Evolutionary conservation across 345 rosid species (phyloP), one percentile per base, ranked within the genome.

Genomic region (Combretum micranthum): DNA sequence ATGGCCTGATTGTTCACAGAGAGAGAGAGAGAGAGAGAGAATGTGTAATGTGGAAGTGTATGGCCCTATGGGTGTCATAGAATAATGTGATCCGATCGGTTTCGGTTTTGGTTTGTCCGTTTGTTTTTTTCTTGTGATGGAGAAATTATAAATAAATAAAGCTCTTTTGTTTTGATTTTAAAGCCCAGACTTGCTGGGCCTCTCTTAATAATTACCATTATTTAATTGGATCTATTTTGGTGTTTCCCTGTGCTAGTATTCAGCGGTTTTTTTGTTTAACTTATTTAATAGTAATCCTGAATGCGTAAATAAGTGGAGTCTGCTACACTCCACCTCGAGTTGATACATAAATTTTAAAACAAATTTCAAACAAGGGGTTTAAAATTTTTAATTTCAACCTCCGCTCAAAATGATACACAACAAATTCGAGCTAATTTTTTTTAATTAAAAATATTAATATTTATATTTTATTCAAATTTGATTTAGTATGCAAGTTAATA

Each of bases 81-180:
- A 42, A 5, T n/a, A 54, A 54, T 54, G 57, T 2, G 57, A 54
- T 44, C 44, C 42, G n/a, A 21, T 37, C 15, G 19, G 13, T 14
- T 53, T n/a, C 21, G 15, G 42, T 52, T 53, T 17, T 17, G 57
- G 26, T 32, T 32, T 25, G 26, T 25, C 16, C 2, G 18, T 15
- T 17, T n/a, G 5, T n/a, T 0, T 25, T 15, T 52, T 9, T 23
- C 0, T 0, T n/a, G n/a, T n/a, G n/a, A n/a, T n/a, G n/a, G n/a
- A n/a, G n/a, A n/a, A n/a, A n/a, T n/a, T n/a, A n/a, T n/a, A n/a
- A n/a, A n/a, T n/a, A n/a, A n/a, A n/a, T n/a, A n/a, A n/a, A n/a
- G n/a, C 32, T 11, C 0, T 2, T 46, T 46, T 44, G 2, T 44
- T 44, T 1, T 44, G 37, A 14, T 7, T 15, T 13, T 15, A 15